Conservation (phyloP, 441 rosid species). For the Bocquillonia castaneifolia region DNA sequence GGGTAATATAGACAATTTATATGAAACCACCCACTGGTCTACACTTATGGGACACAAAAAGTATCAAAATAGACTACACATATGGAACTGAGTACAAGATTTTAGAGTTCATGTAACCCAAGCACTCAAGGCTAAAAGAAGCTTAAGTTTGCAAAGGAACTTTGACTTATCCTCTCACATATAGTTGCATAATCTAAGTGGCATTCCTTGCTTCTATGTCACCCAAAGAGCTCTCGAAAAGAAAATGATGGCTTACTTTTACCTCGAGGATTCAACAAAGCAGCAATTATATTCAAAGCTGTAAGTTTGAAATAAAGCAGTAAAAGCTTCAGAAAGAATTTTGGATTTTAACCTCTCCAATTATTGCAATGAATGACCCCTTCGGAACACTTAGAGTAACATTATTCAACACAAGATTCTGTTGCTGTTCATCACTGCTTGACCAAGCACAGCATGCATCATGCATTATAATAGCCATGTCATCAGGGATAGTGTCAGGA, state of each 20-base stretch:
- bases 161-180: neutral
- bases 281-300: neutral
- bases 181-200: neutral
- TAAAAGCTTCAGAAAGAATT: constrained; percentile 14
- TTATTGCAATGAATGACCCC: constrained; percentile 63
- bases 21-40: too few relatives aligned
- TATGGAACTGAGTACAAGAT: too few relatives aligned
- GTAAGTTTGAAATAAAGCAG: neutral
- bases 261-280: neutral
- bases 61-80: too few relatives aligned
- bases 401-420: constrained; percentile 50
- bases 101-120: neutral
- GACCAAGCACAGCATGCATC: constrained; percentile 80
- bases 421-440: constrained; percentile 37
- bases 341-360: constrained; percentile 68
- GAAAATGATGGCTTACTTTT: neutral
- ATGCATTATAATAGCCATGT: constrained; percentile 44
- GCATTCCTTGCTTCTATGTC: constrained; percentile 2
- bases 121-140: neutral
- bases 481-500: constrained; percentile 35
- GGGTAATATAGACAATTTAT: too few relatives aligned
- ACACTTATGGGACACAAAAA: too few relatives aligned
- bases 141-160: neutral
- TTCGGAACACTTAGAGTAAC: constrained; percentile 57
- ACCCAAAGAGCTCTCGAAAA: neutral